Evolutionary conservation across 768 basidiomycete genomes (phyloP), one percentile per base, ranked within the genome.

Genomic region (Phylloporus arenicola): DNA sequence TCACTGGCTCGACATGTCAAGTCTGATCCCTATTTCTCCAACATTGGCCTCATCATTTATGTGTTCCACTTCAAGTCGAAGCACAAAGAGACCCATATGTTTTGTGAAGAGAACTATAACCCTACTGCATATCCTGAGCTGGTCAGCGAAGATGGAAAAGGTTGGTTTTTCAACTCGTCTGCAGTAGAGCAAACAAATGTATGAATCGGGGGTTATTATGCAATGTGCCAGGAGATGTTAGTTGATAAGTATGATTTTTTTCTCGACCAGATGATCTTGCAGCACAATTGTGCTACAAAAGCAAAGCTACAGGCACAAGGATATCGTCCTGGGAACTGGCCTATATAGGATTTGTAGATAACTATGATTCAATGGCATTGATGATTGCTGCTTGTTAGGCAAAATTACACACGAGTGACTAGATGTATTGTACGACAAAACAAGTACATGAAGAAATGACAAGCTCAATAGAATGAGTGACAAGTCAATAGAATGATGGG

Each of bases 131-230:
- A 46, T 20, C 48, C 54, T 0, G 72, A 75, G 17, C 59, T 77
- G 2, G 37, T 43, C 0, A 56, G 48, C 0, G 49, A 61, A 0
- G 64, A 57, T 25, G 42, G 52, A 1, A 50, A 57, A 1, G 48
- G 31, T 0, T 78, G 73, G 43, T 67, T 65, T 20, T 64, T 77
- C 45, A 66, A 69, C 6, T 72, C 68, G 3, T 77, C 44, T 6
- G 45, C 17, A 30, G 72, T 49, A 58, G 71, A 75, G 56, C 67
- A 57, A 64, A 61, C 43, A 10, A 71, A 72, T 42, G 27, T 54
- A 0, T 77, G 76, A 75, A 47, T 76, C 20, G 70, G 72, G 0
- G 69, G 70, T 0, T 50, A 67, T 46, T 58, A 61, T 17, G 48
- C 66, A 0, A 71, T 72, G 0, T 62, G 61, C 20, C 30, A 61